These are phyloP conservation scores for Cymodocea nodosa DNA, from an alignment of 116 monocot species.

Conservation along the genomic window DNA sequence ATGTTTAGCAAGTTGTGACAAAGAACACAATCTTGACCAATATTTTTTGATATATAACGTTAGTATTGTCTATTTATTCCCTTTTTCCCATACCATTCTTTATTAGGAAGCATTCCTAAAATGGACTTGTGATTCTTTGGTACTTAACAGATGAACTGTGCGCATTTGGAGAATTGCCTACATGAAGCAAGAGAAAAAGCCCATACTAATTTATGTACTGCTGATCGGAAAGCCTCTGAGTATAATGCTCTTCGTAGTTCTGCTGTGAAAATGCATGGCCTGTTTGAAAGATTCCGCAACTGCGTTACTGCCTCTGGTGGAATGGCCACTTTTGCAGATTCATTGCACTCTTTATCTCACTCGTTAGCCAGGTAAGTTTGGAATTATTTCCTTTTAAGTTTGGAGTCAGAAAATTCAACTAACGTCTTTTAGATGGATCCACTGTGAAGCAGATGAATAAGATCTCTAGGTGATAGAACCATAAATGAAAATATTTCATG, in stretches of 20 bases:
- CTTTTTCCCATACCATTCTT: neutral
- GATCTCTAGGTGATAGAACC: too few relatives aligned
- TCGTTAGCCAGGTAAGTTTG: conserved; percentile 73
- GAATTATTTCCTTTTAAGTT: neutral
- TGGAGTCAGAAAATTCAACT: too few relatives aligned
- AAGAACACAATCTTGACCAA: too few relatives aligned
- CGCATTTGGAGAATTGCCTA: conserved; percentile 84
- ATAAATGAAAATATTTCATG: too few relatives aligned
- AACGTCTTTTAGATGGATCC: neutral
- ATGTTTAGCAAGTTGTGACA: too few relatives aligned
- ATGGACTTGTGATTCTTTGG: neutral
- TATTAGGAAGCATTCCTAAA: neutral
- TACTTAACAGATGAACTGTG: conserved; percentile 83
- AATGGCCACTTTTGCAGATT: conserved; percentile 60
- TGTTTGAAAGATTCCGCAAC: conserved; percentile 82
- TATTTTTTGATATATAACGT: neutral
- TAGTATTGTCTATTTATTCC: neutral
- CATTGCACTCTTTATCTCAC: conserved; percentile 57
- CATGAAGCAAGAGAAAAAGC: conserved; percentile 99
- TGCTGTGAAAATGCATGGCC: conserved; percentile 63
- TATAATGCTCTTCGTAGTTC: conserved; percentile 63
- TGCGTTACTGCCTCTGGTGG: conserved; percentile 54
- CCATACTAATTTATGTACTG: conserved; percentile 79
- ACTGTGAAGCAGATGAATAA: neutral
- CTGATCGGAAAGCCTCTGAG: conserved; percentile 84